These are phyloP conservation scores for Fusarium sp. DNA, from an alignment of 2,329 filamentous ascomycete species.

Conservation along the genomic window DNA sequence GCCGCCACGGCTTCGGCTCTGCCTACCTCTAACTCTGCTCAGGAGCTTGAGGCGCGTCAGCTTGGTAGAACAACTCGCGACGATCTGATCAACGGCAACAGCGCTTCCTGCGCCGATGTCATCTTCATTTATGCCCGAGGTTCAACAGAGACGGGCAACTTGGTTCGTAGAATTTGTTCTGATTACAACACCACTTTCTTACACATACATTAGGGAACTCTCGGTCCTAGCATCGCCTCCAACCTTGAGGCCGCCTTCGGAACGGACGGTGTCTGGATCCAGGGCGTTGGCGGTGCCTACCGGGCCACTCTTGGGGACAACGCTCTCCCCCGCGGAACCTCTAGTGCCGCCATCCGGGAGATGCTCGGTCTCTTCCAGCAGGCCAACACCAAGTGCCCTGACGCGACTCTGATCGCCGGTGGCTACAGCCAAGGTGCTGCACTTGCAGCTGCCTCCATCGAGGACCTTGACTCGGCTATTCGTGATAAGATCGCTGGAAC, in stretches of 20 bases:
- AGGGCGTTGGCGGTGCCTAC: conserved; percentile 58
- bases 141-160: conserved; percentile 54
- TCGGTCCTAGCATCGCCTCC: conserved; percentile 46
- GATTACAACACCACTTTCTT: not conserved
- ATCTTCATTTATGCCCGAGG: conserved; percentile 57
- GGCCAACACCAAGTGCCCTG: conserved; percentile 57
- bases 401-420: conserved; percentile 56
- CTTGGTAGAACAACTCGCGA: conserved; percentile 32
- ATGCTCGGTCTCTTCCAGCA: conserved; percentile 54
- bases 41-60: conserved; percentile 34
- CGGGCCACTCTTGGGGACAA: conserved; percentile 51
- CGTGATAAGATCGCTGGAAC: conserved; percentile 52
- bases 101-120: conserved; percentile 49
- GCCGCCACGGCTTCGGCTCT: conserved; percentile 33
- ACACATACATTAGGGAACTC: conserved; percentile 40
- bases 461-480: conserved; percentile 46
- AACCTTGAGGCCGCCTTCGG: conserved; percentile 46
- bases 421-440: conserved; percentile 59
- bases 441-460: conserved; percentile 55
- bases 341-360: conserved; percentile 53
- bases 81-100: conserved; percentile 46
- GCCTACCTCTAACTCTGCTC: conserved; percentile 10
- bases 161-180: conserved; percentile 41
- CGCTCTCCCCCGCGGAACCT: conserved; percentile 53
- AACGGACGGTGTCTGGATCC: conserved; percentile 51